Evolutionary conservation across 768 basidiomycete species (phyloP).

Genomic region (Lactifluus echinatus): DNA sequence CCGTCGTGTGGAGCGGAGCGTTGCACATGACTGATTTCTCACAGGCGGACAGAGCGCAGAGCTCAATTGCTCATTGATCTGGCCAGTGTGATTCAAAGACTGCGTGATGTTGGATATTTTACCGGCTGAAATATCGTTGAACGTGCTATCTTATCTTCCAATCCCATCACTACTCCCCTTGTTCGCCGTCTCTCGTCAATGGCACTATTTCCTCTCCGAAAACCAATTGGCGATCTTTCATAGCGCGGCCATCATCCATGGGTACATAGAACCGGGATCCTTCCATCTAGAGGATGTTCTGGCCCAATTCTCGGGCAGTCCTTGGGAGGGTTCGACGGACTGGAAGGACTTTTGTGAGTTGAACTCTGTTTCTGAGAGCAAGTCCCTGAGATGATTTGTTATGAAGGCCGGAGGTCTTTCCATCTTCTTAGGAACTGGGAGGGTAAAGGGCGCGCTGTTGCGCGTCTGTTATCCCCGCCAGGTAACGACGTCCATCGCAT

Average conservation of each 20-base stretch:
- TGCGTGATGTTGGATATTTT: slow-evolving; percentile 33
- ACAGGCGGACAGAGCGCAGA: no score
- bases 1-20: no score
- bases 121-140: slow-evolving; percentile 50
- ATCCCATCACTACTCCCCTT: slow-evolving; percentile 35
- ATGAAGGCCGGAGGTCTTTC: slow-evolving; percentile 38
- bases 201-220: slow-evolving; percentile 37
- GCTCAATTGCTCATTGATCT: no score
- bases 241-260: slow-evolving; percentile 45
- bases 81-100: background rate
- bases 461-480: slow-evolving; percentile 29
- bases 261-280: slow-evolving; percentile 31
- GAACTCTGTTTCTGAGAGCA: background rate
- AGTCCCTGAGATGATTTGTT: background rate
- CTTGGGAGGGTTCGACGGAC: slow-evolving; percentile 30
- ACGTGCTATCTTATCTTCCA: slow-evolving; percentile 42
- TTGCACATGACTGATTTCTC: no score
- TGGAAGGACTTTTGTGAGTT: slow-evolving; percentile 61
- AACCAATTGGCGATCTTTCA: slow-evolving; percentile 51
- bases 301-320: slow-evolving; percentile 27
- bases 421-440: slow-evolving; percentile 46
- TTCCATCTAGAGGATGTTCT: slow-evolving; percentile 28
- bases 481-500: slow-evolving; percentile 53
- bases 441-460: slow-evolving; percentile 38
- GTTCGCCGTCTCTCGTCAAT: slow-evolving; percentile 34